Evolutionary conservation across 192 early-diverging fungal species (phyloP).

Genomic region (Globomyces pollinis-pini): DNA sequence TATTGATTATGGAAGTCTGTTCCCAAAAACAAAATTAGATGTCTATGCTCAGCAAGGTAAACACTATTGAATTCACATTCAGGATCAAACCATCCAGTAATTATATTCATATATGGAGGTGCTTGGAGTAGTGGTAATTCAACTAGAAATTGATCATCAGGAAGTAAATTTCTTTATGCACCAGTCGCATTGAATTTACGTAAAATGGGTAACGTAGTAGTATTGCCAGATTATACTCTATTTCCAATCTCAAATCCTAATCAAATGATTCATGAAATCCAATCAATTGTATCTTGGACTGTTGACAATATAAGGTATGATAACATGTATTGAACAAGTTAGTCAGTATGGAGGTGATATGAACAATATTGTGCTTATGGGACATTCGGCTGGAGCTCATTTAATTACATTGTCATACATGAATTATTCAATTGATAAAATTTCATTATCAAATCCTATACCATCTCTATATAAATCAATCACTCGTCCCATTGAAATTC

Average conservation of each 20-base stretch:
- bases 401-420: constrained; percentile 24
- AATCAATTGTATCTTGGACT: constrained; percentile 22
- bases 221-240: constrained; percentile 33
- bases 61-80: too few species aligned
- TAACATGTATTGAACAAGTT: not conserved
- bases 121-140: constrained; percentile 27
- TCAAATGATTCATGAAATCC: constrained; percentile 32
- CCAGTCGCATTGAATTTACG: constrained; percentile 25
- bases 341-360: constrained; percentile 26
- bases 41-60: too few species aligned
- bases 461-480: not conserved
- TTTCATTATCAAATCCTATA: not conserved
- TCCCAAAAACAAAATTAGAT: constrained; percentile 4
- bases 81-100: constrained; percentile 29
- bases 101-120: constrained; percentile 41
- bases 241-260: constrained; percentile 25
- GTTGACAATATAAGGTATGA: constrained; percentile 21
- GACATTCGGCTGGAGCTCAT: constrained; percentile 36
- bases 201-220: constrained; percentile 23
- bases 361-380: constrained; percentile 28
- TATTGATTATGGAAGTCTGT: not conserved
- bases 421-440: constrained; percentile 11
- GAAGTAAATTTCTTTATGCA: constrained; percentile 22
- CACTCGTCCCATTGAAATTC: not conserved
- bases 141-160: too few species aligned